Conservation (phyloP, 2,329 filamentous ascomycete genomes). For the Fusarium sp. region DNA sequence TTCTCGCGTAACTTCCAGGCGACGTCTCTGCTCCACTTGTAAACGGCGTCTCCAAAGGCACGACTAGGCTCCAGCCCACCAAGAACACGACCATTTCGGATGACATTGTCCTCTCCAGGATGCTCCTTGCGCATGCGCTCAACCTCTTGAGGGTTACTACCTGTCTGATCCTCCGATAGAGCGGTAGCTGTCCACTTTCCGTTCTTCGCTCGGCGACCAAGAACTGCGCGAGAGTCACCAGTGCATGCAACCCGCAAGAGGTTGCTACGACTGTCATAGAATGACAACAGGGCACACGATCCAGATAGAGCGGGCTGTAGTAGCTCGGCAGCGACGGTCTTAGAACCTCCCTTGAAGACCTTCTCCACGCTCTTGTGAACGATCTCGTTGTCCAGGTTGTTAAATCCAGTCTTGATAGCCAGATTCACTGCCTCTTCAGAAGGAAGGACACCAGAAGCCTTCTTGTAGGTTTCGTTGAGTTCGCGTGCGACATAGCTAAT, state of each 20-base stretch:
- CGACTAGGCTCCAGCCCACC: conserved; percentile 92
- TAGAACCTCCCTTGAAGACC: conserved; percentile 88
- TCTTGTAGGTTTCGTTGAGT: conserved; percentile 90
- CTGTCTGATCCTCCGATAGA: conserved; percentile 93
- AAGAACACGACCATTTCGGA: conserved; percentile 89
- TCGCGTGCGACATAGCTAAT: conserved; percentile 95
- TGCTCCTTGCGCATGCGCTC: conserved; percentile 86
- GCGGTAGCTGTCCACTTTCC: conserved; percentile 95
- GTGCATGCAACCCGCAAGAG: conserved; percentile 94
- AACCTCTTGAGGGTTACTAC: conserved; percentile 86
- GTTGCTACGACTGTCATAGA: conserved; percentile 91
- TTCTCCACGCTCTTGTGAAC: conserved; percentile 93
- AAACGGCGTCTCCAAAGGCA: conserved; percentile 95
- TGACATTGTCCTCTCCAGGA: conserved; percentile 88
- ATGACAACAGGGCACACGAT: conserved; percentile 95
- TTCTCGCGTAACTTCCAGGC: conserved; percentile 84
- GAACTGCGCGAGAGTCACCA: conserved; percentile 93
- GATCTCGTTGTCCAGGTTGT: conserved; percentile 91
- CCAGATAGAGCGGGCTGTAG: conserved; percentile 94
- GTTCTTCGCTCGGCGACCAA: conserved; percentile 80
- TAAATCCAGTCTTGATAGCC: conserved; percentile 93
- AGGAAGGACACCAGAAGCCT: conserved; percentile 72
- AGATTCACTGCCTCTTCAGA: conserved; percentile 84
- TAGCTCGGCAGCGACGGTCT: conserved; percentile 89
- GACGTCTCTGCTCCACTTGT: conserved; percentile 93